Conservation (phyloP, 306 rosid species). For the Cajanus cajan region DNA sequence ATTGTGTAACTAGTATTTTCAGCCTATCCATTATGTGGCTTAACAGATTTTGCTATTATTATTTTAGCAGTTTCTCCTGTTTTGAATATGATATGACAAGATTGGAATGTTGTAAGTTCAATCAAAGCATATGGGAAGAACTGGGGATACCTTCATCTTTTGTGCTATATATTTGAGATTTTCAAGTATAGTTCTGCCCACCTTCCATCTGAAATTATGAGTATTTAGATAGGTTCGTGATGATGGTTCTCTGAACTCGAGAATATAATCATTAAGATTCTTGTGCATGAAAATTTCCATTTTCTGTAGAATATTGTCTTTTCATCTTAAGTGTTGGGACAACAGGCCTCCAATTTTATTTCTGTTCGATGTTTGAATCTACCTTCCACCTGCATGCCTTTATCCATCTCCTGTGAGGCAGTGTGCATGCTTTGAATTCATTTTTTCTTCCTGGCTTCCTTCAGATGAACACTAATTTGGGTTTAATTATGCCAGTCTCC, state of each 20-base stretch:
- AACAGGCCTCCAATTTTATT: not conserved
- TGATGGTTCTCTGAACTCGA: not conserved
- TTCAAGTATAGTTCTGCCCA: not conserved
- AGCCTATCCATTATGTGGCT: not conserved
- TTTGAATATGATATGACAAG: not conserved
- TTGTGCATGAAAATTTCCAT: not conserved
- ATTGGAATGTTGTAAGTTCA: slow-evolving; percentile 10
- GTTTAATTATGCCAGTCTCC: not conserved
- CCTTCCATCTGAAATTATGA: not conserved
- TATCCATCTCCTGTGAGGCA: not conserved
- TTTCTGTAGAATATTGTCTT: not conserved
- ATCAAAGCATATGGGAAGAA: not conserved
- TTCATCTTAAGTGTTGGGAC: not conserved
- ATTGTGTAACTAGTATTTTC: slow-evolving; percentile 65
- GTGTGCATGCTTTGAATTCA: not conserved
- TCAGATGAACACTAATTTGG: not conserved
- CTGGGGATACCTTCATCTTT: not conserved
- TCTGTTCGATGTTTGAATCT: not conserved
- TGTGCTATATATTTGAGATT: not conserved
- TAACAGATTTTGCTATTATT: not conserved
- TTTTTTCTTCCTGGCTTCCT: not conserved
- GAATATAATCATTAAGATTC: not conserved
- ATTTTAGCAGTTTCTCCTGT: not conserved
- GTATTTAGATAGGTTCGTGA: not conserved
- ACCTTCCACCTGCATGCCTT: not conserved